Evolutionary conservation across 768 basidiomycete species (phyloP).

Genomic region (Phallus indusiatus): DNA sequence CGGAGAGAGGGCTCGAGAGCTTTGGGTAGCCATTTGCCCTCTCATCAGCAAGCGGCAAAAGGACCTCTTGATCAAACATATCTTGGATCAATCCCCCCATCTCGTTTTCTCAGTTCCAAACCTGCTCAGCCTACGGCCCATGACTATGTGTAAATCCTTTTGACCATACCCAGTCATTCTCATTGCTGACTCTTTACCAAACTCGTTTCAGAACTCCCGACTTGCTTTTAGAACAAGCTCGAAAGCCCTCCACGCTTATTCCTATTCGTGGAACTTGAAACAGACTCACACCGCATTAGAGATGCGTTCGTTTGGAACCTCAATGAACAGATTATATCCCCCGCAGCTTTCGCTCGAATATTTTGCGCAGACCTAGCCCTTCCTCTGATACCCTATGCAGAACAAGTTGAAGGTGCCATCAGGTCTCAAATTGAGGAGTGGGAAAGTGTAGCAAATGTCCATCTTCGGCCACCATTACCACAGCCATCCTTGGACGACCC

Average conservation of each 20-base stretch:
- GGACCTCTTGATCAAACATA: conserved; percentile 81
- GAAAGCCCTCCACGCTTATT: conserved; percentile 48
- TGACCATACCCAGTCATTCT: background rate
- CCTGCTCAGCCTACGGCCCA: conserved; percentile 52
- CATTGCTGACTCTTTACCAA: background rate
- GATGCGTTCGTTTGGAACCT: conserved; percentile 97
- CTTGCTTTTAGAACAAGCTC: conserved; percentile 52
- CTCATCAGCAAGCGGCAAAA: conserved; percentile 20
- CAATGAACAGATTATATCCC: conserved; percentile 77
- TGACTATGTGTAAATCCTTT: conserved; percentile 59
- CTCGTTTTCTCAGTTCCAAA: conserved; percentile 60
- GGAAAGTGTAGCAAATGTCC: conserved; percentile 71
- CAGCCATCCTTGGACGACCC: conserved; percentile 16
- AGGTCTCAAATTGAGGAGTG: conserved; percentile 87
- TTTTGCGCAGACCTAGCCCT: conserved; percentile 89
- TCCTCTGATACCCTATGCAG: conserved; percentile 52
- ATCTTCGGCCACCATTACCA: conserved; percentile 34
- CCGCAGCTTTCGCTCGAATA: conserved; percentile 73
- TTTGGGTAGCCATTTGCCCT: conserved; percentile 25
- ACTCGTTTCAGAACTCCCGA: conserved; percentile 40
- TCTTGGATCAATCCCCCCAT: conserved; percentile 76
- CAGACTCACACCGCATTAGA: conserved; percentile 81
- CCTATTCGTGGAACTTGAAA: conserved; percentile 96
- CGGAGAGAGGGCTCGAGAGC: conserved; percentile 31
- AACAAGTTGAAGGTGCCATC: conserved; percentile 80